Evolutionary conservation across 345 rosid species (phyloP).

Genomic region (Euphorbia tirucalli): DNA sequence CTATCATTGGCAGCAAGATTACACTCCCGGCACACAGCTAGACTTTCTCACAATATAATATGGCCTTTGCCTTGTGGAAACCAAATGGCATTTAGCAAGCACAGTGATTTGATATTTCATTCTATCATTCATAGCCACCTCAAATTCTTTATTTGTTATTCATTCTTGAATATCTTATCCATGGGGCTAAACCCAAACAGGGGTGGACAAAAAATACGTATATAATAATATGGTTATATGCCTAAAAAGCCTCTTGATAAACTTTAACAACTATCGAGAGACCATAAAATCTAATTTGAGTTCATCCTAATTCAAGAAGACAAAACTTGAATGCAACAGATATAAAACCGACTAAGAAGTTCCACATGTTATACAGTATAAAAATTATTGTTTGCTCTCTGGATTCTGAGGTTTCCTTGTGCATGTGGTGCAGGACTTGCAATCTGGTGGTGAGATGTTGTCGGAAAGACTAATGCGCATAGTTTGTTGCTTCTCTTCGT

Average conservation of each 20-base stretch:
- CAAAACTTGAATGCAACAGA: neutral
- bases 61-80: neutral
- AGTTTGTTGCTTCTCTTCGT: slow-evolving; percentile 63
- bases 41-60: no score
- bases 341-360: neutral
- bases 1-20: no score
- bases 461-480: slow-evolving; percentile 52
- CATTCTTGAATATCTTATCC: neutral
- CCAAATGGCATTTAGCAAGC: neutral
- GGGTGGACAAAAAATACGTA: neutral
- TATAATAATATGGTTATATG: neutral
- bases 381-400: neutral
- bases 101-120: no score
- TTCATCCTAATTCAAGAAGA: neutral
- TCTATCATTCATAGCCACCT: neutral
- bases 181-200: neutral
- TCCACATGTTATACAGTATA: neutral
- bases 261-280: neutral
- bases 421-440: slow-evolving; percentile 35
- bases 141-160: neutral
- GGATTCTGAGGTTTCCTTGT: slow-evolving; percentile 9
- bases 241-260: neutral
- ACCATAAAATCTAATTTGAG: neutral
- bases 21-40: no score
- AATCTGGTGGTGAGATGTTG: slow-evolving; percentile 32